Conservation (phyloP, 192 early-diverging fungal genomes). For the Coemansia sp. region DNA sequence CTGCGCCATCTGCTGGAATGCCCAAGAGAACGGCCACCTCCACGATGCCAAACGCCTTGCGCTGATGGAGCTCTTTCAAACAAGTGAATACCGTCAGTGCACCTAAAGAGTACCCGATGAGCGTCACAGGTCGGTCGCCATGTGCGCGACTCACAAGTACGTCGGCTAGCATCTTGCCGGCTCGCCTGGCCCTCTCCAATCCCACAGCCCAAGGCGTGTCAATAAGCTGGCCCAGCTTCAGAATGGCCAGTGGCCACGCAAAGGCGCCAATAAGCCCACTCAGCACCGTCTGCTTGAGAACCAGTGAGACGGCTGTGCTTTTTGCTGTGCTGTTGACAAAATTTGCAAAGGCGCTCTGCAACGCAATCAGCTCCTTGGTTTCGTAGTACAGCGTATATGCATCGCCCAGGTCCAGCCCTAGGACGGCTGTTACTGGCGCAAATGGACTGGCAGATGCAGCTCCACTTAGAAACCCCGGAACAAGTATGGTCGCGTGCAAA, state of each 20-base stretch:
- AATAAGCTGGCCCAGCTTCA: slow-evolving; percentile 59
- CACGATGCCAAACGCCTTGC: slow-evolving; percentile 60
- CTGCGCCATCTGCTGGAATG: slow-evolving; percentile 63
- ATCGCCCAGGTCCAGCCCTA: slow-evolving; percentile 49
- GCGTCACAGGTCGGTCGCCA: slow-evolving; percentile 67
- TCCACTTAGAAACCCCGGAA: slow-evolving; percentile 55
- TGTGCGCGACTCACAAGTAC: slow-evolving; percentile 48
- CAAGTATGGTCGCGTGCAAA: slow-evolving; percentile 52
- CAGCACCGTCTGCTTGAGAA: slow-evolving; percentile 54
- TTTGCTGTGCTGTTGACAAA: slow-evolving; percentile 50
- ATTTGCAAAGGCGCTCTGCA: slow-evolving; percentile 47
- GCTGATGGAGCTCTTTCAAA: slow-evolving; percentile 61
- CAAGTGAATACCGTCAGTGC: slow-evolving; percentile 72
- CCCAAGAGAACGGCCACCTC: slow-evolving; percentile 75
- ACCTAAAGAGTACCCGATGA: slow-evolving; percentile 75
- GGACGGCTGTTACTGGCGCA: slow-evolving; percentile 17
- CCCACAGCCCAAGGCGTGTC: slow-evolving; percentile 77
- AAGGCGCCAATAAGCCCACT: slow-evolving; percentile 43
- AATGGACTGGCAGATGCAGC: slow-evolving; percentile 33
- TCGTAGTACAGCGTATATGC: slow-evolving; percentile 58
- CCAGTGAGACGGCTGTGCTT: slow-evolving; percentile 39
- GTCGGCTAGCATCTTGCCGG: slow-evolving; percentile 61
- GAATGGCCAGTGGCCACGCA: slow-evolving; percentile 50
- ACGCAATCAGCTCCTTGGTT: slow-evolving; percentile 42
- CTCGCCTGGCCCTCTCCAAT: slow-evolving; percentile 65